phyloP scores from a whole-genome alignment of 2,329 filamentous ascomycete genomes.

The Botrytis fabae region DNA sequence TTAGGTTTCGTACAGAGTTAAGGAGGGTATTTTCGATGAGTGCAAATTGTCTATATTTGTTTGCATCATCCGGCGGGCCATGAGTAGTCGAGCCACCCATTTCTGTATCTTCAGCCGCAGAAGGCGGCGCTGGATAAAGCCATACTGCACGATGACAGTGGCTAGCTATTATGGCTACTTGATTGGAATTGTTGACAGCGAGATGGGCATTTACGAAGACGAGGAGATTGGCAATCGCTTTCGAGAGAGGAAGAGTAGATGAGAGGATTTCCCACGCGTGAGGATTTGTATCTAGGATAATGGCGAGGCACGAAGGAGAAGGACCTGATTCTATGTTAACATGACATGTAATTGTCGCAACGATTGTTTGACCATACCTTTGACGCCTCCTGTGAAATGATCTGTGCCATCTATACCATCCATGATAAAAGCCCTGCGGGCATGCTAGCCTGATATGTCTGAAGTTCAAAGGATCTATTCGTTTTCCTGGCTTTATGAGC shows the following conservation, averaged over 20 bases:
- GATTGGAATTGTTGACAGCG: slow-evolving; percentile 89
- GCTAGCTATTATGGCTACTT: slow-evolving; percentile 86
- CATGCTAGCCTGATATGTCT: slow-evolving; percentile 27
- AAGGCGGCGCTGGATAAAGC: slow-evolving; percentile 70
- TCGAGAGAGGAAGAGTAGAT: slow-evolving; percentile 73
- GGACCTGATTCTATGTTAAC: slow-evolving; percentile 45
- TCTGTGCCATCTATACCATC: slow-evolving; percentile 64
- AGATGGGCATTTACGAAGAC: slow-evolving; percentile 97
- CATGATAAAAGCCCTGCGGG: slow-evolving; percentile 48
- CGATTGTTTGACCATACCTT: slow-evolving; percentile 43
- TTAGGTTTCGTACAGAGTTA: slow-evolving; percentile 69
- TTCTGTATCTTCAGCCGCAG: slow-evolving; percentile 51
- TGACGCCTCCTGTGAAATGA: slow-evolving; percentile 51
- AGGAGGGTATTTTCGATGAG: slow-evolving; percentile 82
- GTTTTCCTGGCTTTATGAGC: not conserved
- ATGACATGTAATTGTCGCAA: not conserved
- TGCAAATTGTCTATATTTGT: slow-evolving; percentile 92
- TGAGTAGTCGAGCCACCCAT: slow-evolving; percentile 52
- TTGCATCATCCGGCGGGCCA: slow-evolving; percentile 51
- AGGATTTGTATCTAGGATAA: slow-evolving; percentile 95
- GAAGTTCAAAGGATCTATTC: not conserved
- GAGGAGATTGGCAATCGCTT: slow-evolving; percentile 83
- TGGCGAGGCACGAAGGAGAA: slow-evolving; percentile 79
- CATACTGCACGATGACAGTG: slow-evolving; percentile 85
- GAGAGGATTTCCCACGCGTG: slow-evolving; percentile 85